Base-by-base conservation (phyloP, 2,329 filamentous ascomycete genomes). In the Hansfordia pulvinata region DNA sequence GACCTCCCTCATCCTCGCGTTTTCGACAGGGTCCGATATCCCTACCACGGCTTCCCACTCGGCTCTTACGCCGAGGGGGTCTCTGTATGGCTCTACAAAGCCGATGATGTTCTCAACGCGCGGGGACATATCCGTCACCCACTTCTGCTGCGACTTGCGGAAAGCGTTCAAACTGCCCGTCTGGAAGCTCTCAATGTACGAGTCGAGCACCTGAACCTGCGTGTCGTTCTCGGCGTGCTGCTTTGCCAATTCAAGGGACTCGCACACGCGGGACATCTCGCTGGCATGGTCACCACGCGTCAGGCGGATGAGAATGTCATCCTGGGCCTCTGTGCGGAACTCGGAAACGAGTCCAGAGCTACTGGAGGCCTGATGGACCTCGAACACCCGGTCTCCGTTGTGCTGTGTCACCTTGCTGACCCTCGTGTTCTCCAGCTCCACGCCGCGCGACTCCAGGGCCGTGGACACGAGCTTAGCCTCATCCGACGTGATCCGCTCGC, bases 11-110 rank as follows among this genome's bases (percentile, higher is more conserved):
- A 50, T 28, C 8, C 31, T 34, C 11, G 21, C 25, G 2, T 42
- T 42, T 23, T 43, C 40, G 4, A 33, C 29, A 10, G 32, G 19
- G 23, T 51, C 37, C 4, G 36, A 30, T 20, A 51, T 37, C 4
- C 39, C 35, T 12, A 48, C 37, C 26, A 68, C 62, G 8, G 60
- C 63, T 43, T 65, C 56, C 54, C 60, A 69, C 33, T 69, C 64
- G 8, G 59, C 59, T 22, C 64, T 56, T 11, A 64, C 58, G 13
- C 62, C 64, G 31, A 35, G 10, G 3, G 25, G 25, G 11, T 69
- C 65, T 24, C 62, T 48, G 37, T 67, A 68, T 0, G 63, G 64
- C 41, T 68, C 62, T 28, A 68, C 56, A 41, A 68, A 68, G 6
- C 62, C 63, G 32, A 68, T 57, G 25, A 65, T 61, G 8, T 51